Evolutionary conservation across 2,329 filamentous ascomycete genomes (phyloP).

Genomic region (Penicillium vulpinum): DNA sequence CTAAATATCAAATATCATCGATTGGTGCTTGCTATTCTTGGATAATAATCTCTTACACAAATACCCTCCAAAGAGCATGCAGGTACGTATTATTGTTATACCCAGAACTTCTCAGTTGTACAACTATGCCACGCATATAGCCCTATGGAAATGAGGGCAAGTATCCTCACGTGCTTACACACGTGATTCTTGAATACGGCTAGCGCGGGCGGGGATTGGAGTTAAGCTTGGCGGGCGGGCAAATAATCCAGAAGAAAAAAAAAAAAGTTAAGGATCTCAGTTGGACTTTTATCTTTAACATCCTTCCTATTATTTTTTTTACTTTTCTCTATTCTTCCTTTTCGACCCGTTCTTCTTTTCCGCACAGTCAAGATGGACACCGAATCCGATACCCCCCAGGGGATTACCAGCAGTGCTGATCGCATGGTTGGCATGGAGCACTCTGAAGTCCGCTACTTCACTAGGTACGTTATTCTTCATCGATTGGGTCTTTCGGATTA

Average conservation of each 20-base stretch:
- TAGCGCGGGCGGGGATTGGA: constrained; percentile 29
- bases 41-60: background rate
- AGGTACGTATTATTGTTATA: background rate
- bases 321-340: constrained; percentile 7
- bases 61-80: background rate
- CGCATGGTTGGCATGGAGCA: constrained; percentile 69
- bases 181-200: constrained; percentile 24
- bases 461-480: constrained; percentile 64
- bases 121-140: constrained; percentile 8
- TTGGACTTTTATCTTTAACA: constrained; percentile 17
- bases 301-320: constrained; percentile 6
- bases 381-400: constrained; percentile 27
- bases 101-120: background rate
- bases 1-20: background rate
- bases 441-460: constrained; percentile 99
- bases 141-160: constrained; percentile 30
- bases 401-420: constrained; percentile 47
- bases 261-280: constrained; percentile 31
- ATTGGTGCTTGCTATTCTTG: background rate
- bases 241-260: constrained; percentile 32
- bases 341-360: constrained; percentile 9
- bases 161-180: background rate
- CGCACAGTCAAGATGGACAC: constrained; percentile 31
- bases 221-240: constrained; percentile 30
- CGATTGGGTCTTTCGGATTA: constrained; percentile 4